A percentile compares a stretch with the other conserved stretches of the same genome.
These are phyloP conservation scores for Trichoderma afroharzianum DNA, from an alignment of 2,329 filamentous ascomycete species.

Conservation along the genomic window DNA sequence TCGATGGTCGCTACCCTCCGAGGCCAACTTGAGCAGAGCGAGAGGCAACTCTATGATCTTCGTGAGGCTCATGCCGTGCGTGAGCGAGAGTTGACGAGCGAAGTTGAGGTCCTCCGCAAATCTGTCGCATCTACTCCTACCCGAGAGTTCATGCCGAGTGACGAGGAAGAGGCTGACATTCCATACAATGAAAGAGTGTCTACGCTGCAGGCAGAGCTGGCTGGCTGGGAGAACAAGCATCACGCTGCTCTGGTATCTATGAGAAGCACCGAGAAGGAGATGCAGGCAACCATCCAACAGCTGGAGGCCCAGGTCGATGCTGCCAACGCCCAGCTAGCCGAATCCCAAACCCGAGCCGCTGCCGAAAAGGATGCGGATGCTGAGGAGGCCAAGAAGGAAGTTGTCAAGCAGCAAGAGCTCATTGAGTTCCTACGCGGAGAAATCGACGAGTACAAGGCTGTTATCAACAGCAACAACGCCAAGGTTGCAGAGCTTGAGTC, in stretches of 20 bases:
- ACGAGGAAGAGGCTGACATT: conserved; percentile 31
- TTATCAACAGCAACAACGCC: conserved; percentile 63
- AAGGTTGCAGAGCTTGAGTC: conserved; percentile 73
- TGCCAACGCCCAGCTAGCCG: conserved; percentile 50
- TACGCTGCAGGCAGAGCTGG: conserved; percentile 67
- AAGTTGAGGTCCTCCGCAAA: conserved; percentile 66
- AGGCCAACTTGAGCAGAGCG: conserved; percentile 82
- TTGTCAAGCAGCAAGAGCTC: conserved; percentile 54
- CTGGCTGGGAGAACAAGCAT: conserved; percentile 74
- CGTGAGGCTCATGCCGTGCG: conserved; percentile 68
- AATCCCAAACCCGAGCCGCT: conserved; percentile 40
- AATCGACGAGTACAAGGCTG: conserved; percentile 75
- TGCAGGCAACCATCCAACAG: conserved; percentile 68
- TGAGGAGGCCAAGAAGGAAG: conserved; percentile 34
- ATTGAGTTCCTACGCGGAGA: conserved; percentile 64
- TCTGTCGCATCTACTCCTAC: conserved; percentile 38
- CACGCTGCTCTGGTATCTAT: conserved; percentile 65
- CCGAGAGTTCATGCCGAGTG: conserved; percentile 27
- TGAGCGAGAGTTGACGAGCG: conserved; percentile 69
- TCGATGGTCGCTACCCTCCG: conserved; percentile 83
- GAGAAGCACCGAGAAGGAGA: conserved; percentile 66
- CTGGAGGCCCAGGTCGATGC: conserved; percentile 60
- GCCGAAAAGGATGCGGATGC: conserved; percentile 26
- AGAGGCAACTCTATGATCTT: conserved; percentile 72
- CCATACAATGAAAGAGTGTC: conserved; percentile 56